phyloP scores from a whole-genome alignment of 2,329 filamentous ascomycete genomes.

The Phyllosticta capitalensis region DNA sequence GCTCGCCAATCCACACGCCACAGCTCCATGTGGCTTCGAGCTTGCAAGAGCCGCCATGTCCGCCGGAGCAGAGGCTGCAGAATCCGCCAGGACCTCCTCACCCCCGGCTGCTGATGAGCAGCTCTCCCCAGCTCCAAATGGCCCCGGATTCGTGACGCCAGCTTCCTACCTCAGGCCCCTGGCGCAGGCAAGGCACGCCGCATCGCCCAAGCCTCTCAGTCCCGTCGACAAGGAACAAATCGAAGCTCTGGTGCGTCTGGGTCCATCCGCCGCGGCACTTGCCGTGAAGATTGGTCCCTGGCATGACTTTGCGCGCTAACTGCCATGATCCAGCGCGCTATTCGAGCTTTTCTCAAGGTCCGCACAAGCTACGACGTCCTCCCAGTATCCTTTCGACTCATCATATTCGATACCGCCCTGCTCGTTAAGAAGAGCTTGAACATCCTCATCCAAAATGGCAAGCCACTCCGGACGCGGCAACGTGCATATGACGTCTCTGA shows the following conservation, averaged over 20 bases:
- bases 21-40: slow-evolving; percentile 27
- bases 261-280: background rate
- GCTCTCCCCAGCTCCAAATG: slow-evolving; percentile 13
- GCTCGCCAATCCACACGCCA: background rate
- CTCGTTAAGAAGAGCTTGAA: slow-evolving; percentile 95
- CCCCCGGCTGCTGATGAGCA: slow-evolving; percentile 19
- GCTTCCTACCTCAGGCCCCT: slow-evolving; percentile 26
- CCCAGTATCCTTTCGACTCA: slow-evolving; percentile 88
- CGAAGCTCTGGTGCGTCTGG: slow-evolving; percentile 60
- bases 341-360: slow-evolving; percentile 91
- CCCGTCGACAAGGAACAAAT: slow-evolving; percentile 67
- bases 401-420: slow-evolving; percentile 88
- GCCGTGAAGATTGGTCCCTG: slow-evolving; percentile 1
- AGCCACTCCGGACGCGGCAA: slow-evolving; percentile 11
- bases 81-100: slow-evolving; percentile 17
- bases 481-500: slow-evolving; percentile 6
- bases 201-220: slow-evolving; percentile 36
- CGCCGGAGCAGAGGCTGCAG: slow-evolving; percentile 25
- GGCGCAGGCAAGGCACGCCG: slow-evolving; percentile 19
- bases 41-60: slow-evolving; percentile 27
- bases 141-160: slow-evolving; percentile 27
- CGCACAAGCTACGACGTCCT: slow-evolving; percentile 97
- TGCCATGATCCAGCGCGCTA: slow-evolving; percentile 54
- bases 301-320: background rate
- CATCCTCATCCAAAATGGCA: slow-evolving; percentile 93